Percentiles rank a stretch among this genome's conserved stretches.
These are phyloP conservation scores for Hypoxylon sp. DNA, from an alignment of 2,329 filamentous ascomycete species.

Conservation along the genomic window DNA sequence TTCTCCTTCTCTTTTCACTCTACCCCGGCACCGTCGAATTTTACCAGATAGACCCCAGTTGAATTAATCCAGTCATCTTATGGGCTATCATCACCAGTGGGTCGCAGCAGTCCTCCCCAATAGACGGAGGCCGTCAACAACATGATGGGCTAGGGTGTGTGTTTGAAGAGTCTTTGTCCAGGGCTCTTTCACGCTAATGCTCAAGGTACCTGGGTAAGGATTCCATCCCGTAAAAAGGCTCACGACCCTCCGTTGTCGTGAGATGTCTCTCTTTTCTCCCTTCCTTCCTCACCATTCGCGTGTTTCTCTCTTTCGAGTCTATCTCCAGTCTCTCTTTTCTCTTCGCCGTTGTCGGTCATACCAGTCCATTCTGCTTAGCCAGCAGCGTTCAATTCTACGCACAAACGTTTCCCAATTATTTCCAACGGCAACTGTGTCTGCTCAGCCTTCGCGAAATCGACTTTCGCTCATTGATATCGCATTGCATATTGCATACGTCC, in stretches of 20 bases:
- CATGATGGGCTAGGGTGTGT: conserved; percentile 34
- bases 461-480: conserved; percentile 54
- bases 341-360: conserved; percentile 52
- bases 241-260: conserved; percentile 36
- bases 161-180: conserved; percentile 31
- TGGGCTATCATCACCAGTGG: conserved; percentile 40
- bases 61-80: conserved; percentile 29
- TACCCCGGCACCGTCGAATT: conserved; percentile 20
- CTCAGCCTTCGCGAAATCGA: conserved; percentile 55
- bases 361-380: conserved; percentile 49
- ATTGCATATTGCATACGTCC: conserved; percentile 53
- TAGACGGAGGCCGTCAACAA: conserved; percentile 40
- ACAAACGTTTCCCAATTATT: conserved; percentile 41
- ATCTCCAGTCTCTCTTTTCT: conserved; percentile 55
- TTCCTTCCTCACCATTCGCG: conserved; percentile 47
- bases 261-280: conserved; percentile 47
- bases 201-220: conserved; percentile 37
- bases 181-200: conserved; percentile 35
- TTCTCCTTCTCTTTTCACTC: conserved; percentile 16
- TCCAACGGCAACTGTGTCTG: conserved; percentile 51
- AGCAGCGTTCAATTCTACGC: conserved; percentile 51
- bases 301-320: conserved; percentile 52
- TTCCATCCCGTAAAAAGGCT: conserved; percentile 48
- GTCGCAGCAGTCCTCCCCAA: conserved; percentile 43
- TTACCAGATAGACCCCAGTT: conserved; percentile 31